A percentile compares a stretch with the other conserved stretches of the same genome.
phyloP scores from a whole-genome alignment of 177 flowering plant genomes.

The Tripterygium wilfordii region DNA sequence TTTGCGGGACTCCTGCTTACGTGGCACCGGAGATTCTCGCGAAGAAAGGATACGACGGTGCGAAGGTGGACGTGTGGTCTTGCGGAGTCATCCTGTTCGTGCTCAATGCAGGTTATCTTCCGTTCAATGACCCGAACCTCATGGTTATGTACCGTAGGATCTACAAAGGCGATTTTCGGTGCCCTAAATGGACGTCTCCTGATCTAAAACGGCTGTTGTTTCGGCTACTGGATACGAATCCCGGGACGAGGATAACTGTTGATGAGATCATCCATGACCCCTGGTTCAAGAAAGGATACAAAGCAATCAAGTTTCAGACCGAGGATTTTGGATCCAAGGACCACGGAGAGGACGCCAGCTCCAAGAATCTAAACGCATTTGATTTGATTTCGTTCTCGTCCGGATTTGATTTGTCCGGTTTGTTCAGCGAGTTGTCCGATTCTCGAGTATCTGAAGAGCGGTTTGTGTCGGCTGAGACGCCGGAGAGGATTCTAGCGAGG shows the following conservation, averaged over 20 bases:
- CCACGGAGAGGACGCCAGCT: not conserved
- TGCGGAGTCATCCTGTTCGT: slow-evolving; percentile 58
- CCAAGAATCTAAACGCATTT: slow-evolving; percentile 41
- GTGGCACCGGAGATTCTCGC: slow-evolving; percentile 65
- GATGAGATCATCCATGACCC: slow-evolving; percentile 44
- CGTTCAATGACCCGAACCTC: slow-evolving; percentile 54
- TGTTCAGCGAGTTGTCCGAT: slow-evolving; percentile 26
- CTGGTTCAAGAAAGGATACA: slow-evolving; percentile 41
- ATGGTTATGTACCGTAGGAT: slow-evolving; percentile 64
- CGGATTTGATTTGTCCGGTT: slow-evolving; percentile 38
- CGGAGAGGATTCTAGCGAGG: slow-evolving; percentile 31
- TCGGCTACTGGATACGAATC: slow-evolving; percentile 50
- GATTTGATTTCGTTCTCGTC: slow-evolving; percentile 49
- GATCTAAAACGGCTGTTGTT: slow-evolving; percentile 34
- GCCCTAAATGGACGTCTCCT: slow-evolving; percentile 57
- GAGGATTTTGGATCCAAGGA: slow-evolving; percentile 15
- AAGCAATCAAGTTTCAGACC: slow-evolving; percentile 14
- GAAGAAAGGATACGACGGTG: slow-evolving; percentile 63
- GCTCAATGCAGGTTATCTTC: slow-evolving; percentile 51
- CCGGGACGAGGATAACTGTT: slow-evolving; percentile 46
- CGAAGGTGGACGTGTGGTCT: slow-evolving; percentile 60
- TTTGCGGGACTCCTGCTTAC: slow-evolving; percentile 68
- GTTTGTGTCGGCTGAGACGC: slow-evolving; percentile 37
- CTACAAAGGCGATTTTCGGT: slow-evolving; percentile 48
- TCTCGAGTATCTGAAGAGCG: slow-evolving; percentile 11